Percentiles rank a stretch among this genome's conserved stretches.
phyloP scores from a whole-genome alignment of 148 eudicot genomes.

The Rhododendron ovatum region DNA sequence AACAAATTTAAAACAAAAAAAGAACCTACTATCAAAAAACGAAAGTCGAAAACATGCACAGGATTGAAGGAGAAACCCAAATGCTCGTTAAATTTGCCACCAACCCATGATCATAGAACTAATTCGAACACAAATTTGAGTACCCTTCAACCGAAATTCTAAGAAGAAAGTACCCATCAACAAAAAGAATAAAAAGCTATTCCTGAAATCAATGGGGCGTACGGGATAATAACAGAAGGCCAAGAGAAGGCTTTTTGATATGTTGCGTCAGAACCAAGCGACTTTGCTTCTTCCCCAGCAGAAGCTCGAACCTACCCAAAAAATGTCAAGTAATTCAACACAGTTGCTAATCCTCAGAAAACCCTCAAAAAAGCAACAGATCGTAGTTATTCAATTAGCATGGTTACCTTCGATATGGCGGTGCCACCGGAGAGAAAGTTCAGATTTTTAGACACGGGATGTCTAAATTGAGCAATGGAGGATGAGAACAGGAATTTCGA shows the following conservation, averaged over 20 bases:
- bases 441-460: slow-evolving; percentile 9
- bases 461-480: neutral
- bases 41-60: neutral
- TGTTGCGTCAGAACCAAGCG: slow-evolving; percentile 24
- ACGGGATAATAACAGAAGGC: slow-evolving; percentile 90
- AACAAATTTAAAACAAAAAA: neutral
- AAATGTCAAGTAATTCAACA: slow-evolving; percentile 2
- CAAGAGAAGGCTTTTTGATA: slow-evolving; percentile 58
- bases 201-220: slow-evolving; percentile 17
- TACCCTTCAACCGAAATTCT: neutral
- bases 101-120: neutral
- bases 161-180: neutral
- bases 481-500: slow-evolving; percentile 14
- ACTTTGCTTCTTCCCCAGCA: slow-evolving; percentile 36
- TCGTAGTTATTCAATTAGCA: neutral
- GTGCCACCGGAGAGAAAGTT: neutral
- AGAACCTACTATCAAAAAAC: neutral
- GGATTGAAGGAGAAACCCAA: neutral
- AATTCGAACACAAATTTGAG: neutral
- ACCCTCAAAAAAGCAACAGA: neutral
- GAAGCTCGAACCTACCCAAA: slow-evolving; percentile 26
- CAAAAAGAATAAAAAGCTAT: neutral
- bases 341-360: neutral
- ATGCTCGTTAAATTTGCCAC: neutral
- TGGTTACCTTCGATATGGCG: slow-evolving; percentile 18